Conservation (phyloP, 1,139 yeast species). For the Chernovozyma aurita region DNA sequence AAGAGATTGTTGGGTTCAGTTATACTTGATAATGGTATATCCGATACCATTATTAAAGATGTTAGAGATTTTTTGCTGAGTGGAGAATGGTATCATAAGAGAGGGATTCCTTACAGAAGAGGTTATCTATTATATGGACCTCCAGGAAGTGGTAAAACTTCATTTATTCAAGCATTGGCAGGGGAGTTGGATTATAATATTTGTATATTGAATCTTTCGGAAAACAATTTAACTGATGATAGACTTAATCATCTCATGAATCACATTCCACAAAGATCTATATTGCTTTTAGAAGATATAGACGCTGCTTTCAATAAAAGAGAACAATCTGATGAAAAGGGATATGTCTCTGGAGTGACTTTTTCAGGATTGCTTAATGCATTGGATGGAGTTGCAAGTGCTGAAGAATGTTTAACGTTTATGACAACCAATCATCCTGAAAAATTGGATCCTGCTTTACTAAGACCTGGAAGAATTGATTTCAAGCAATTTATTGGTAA, state of each 20-base stretch:
- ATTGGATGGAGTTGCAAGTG: slow-evolving; percentile 96
- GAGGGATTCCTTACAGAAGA: slow-evolving; percentile 96
- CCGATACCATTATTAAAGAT: slow-evolving; percentile 61
- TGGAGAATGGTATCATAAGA: slow-evolving; percentile 88
- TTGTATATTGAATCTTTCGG: slow-evolving; percentile 86
- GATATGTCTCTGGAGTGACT: slow-evolving; percentile 80
- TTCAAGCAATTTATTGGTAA: slow-evolving; percentile 77
- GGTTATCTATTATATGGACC: slow-evolving; percentile 95
- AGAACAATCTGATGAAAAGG: slow-evolving; percentile 71
- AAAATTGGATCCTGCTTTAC: slow-evolving; percentile 74
- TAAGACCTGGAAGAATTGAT: slow-evolving; percentile 95
- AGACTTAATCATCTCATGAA: slow-evolving; percentile 92
- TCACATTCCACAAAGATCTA: slow-evolving; percentile 87
- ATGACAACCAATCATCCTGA: slow-evolving; percentile 99
- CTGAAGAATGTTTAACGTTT: slow-evolving; percentile 92
- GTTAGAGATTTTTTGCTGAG: slow-evolving; percentile 73
- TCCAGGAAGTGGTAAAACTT: slow-evolving; percentile 96
- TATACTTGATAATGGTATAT: slow-evolving; percentile 71
- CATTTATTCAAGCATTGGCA: slow-evolving; percentile 93
- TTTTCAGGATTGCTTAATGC: slow-evolving; percentile 93
- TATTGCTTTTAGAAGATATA: slow-evolving; percentile 81
- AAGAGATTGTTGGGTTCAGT: slow-evolving; percentile 85
- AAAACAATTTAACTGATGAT: slow-evolving; percentile 89
- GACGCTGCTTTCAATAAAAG: slow-evolving; percentile 94
- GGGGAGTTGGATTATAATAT: slow-evolving; percentile 95